A percentile compares a stretch with the other conserved stretches of the same genome.
phyloP scores from a whole-genome alignment of 495 filamentous ascomycete species.

The Daldinia concentrica region DNA sequence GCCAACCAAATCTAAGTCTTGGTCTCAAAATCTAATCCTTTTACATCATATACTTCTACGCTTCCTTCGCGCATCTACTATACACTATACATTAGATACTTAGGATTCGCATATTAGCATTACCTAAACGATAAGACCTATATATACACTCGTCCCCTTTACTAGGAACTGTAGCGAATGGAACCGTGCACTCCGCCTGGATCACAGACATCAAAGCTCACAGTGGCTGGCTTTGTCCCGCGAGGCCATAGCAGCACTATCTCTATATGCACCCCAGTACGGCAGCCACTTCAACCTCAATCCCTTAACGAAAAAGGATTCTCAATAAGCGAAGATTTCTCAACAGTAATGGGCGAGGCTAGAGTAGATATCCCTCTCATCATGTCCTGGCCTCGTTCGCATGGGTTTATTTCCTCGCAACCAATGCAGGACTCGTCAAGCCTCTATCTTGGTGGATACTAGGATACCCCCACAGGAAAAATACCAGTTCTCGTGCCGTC shows the following conservation, averaged over 20 bases:
- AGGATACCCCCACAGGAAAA: neutral
- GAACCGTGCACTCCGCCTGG: neutral
- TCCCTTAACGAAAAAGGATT: neutral
- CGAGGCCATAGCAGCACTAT: neutral
- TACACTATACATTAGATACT: too few species aligned
- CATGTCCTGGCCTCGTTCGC: neutral
- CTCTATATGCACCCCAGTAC: slow-evolving; percentile 9
- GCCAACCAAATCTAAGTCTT: neutral
- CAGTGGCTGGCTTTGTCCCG: neutral
- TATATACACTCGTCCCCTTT: neutral
- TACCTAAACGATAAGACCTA: neutral
- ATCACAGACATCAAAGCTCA: neutral
- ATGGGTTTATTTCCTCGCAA: too few species aligned
- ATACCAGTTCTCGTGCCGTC: slow-evolving; percentile 15
- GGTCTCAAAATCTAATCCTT: too few species aligned
- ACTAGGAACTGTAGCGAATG: neutral
- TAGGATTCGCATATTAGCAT: neutral
- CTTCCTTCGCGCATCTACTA: too few species aligned
- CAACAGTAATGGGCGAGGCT: neutral
- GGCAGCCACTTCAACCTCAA: neutral
- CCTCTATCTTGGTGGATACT: slow-evolving; percentile 23
- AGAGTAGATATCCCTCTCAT: slow-evolving; percentile 9
- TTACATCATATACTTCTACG: too few species aligned
- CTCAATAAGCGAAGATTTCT: neutral
- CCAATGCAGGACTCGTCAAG: neutral